Evolutionary conservation across 169 alveolate species (phyloP).

Genomic region (Blepharisma undulans): DNA sequence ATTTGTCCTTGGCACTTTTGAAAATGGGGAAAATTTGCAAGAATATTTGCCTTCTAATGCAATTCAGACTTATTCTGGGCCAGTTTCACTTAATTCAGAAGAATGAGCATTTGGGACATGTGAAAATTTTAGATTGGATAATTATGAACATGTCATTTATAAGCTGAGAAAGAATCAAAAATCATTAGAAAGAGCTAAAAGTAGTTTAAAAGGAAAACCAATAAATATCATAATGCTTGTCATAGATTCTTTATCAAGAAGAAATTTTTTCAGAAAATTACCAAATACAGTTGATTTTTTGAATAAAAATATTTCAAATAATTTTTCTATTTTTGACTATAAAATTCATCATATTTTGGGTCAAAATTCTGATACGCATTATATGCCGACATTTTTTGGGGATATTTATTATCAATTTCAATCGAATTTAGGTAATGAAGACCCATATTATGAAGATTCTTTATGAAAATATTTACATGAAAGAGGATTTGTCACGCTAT

Average conservation of each 20-base stretch:
- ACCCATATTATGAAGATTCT: background rate
- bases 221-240: constrained; percentile 12
- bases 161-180: background rate
- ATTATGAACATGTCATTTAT: background rate
- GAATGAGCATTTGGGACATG: constrained; percentile 17
- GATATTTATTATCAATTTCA: background rate
- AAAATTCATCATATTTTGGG: constrained; percentile 27
- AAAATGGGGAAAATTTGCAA: background rate
- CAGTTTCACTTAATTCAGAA: background rate
- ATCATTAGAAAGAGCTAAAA: constrained; percentile 9
- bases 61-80: background rate
- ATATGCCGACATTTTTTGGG: constrained; percentile 22
- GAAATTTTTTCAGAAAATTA: constrained; percentile 28
- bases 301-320: background rate
- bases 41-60: background rate
- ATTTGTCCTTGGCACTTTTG: background rate
- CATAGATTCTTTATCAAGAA: constrained; percentile 29
- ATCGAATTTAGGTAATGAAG: background rate
- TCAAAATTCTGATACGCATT: background rate
- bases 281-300: constrained; percentile 25
- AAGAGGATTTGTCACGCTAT: background rate
- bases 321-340: constrained; percentile 34
- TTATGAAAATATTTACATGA: background rate
- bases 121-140: background rate
- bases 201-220: background rate